Evolutionary conservation across 306 rosid genomes (phyloP).

Genomic region (Rubus idaeus): DNA sequence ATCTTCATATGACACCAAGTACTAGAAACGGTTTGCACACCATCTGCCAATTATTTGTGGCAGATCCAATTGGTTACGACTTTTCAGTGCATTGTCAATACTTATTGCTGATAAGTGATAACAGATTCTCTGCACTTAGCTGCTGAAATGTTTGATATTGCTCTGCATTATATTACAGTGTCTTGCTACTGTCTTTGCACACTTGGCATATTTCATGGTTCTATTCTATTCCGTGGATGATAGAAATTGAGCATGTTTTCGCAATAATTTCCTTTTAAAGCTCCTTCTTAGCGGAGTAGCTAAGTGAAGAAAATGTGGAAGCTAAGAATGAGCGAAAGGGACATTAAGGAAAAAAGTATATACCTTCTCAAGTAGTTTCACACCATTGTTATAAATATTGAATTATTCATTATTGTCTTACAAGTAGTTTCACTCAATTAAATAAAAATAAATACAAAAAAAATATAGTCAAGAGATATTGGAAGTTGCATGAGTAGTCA

Average conservation of each 20-base stretch:
- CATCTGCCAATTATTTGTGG: neutral
- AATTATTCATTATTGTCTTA: neutral
- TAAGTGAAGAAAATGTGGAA: neutral
- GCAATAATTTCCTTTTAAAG: neutral
- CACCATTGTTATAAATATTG: neutral
- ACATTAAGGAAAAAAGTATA: neutral
- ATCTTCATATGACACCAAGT: neutral
- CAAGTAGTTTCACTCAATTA: neutral
- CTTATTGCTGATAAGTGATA: neutral
- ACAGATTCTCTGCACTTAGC: neutral
- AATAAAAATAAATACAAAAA: neutral
- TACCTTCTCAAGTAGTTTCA: neutral
- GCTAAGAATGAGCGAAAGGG: neutral
- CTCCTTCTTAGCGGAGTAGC: neutral
- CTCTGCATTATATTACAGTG: neutral
- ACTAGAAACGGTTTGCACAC: neutral
- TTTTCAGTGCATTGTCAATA: neutral
- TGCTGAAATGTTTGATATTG: constrained; percentile 1
- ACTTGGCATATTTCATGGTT: neutral
- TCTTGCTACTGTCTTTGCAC: neutral
- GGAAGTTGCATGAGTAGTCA: neutral
- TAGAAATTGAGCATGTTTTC: neutral
- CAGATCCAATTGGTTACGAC: neutral
- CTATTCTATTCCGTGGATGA: neutral
- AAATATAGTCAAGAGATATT: neutral